phyloP scores from a whole-genome alignment of 1,284 basidiomycete genomes.

The Apiotrichum siamense region DNA sequence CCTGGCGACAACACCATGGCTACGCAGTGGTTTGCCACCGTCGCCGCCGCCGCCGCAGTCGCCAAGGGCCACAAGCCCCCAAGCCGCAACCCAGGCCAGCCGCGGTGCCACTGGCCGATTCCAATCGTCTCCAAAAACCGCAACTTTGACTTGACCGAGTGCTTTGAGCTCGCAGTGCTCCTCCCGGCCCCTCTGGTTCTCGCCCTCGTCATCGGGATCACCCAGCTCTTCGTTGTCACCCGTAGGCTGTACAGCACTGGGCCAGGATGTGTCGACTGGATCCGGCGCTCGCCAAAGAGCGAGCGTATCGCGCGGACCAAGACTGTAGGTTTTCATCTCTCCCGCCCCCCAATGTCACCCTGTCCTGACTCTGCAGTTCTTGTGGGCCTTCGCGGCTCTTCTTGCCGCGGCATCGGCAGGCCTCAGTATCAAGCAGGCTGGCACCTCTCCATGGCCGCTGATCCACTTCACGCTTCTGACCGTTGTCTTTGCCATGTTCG shows the following conservation, averaged over 20 bases:
- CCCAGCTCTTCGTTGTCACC: constrained; percentile 46
- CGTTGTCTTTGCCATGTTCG: constrained; percentile 29
- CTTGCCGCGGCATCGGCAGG: constrained; percentile 57
- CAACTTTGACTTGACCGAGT: constrained; percentile 72
- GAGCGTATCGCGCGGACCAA: constrained; percentile 56
- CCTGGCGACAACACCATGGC: constrained; percentile 2
- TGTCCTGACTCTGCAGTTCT: constrained; percentile 37
- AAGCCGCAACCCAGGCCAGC: constrained; percentile 2
- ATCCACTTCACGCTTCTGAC: constrained; percentile 23
- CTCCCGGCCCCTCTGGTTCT: constrained; percentile 54
- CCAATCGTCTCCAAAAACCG: constrained; percentile 53
- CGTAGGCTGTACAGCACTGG: constrained; percentile 24
- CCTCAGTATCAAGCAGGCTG: constrained; percentile 52
- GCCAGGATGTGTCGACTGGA: constrained; percentile 11
- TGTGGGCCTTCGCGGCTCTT: constrained; percentile 36
- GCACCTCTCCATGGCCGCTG: constrained; percentile 42
- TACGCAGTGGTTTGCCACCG: constrained; percentile 12
- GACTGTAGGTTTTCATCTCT: constrained; percentile 54
- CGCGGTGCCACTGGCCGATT: constrained; percentile 33
- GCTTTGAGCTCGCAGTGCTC: constrained; percentile 71
- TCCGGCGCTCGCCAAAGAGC: constrained; percentile 44
- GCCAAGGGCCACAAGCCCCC: constrained; percentile 1
- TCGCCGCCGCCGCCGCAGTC: not conserved
- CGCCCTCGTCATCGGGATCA: constrained; percentile 50
- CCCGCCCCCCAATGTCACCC: constrained; percentile 25